Conservation (phyloP, 495 filamentous ascomycete species). For the Penicillium bovifimosum region DNA sequence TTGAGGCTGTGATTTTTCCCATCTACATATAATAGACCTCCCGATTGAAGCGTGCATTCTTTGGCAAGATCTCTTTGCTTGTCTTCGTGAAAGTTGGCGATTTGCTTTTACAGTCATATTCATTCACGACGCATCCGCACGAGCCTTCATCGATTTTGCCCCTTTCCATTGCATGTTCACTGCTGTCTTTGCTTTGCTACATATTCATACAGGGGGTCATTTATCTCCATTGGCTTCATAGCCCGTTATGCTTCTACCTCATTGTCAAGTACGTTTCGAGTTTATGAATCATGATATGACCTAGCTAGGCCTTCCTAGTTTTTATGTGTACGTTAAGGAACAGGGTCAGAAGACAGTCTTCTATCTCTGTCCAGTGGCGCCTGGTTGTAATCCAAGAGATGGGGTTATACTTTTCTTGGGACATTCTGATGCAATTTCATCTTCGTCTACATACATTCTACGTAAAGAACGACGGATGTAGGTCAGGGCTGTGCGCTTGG, state of each 20-base stretch:
- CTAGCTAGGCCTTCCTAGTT: constrained; percentile 18
- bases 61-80: not conserved
- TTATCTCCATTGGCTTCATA: constrained; percentile 4
- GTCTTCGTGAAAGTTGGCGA: constrained; percentile 3
- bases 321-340: constrained; percentile 33
- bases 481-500: too few relatives aligned
- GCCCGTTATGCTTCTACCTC: not conserved
- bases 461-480: too few relatives aligned
- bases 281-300: constrained; percentile 1
- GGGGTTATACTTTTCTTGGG: not conserved
- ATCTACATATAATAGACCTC: not conserved
- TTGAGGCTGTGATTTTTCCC: constrained; percentile 58
- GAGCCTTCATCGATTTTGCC: constrained; percentile 21
- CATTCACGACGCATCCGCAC: constrained; percentile 30
- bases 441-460: too few relatives aligned
- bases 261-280: not conserved
- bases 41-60: constrained; percentile 2
- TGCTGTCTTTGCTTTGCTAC: constrained; percentile 7
- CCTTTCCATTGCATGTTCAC: constrained; percentile 16
- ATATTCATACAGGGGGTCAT: not conserved
- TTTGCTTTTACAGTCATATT: constrained; percentile 16
- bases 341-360: constrained; percentile 10
- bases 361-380: too few relatives aligned
- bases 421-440: not conserved
- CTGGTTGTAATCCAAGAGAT: not conserved